These are phyloP conservation scores for Amanita muscaria DNA, from an alignment of 768 basidiomycete species.

Conservation along the genomic window DNA sequence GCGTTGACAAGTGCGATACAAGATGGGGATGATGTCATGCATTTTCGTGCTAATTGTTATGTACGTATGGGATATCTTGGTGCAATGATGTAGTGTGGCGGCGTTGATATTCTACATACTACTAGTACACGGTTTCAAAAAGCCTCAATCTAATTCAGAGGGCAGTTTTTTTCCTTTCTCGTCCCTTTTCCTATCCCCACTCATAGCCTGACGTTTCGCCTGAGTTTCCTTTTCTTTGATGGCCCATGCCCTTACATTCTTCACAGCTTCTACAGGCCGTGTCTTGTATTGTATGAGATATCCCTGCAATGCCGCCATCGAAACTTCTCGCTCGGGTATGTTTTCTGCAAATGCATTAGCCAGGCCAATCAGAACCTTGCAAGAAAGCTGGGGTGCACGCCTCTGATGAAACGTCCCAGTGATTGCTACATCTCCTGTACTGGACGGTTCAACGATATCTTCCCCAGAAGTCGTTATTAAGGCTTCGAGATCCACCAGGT, in stretches of 20 bases:
- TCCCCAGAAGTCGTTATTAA: conserved; percentile 9
- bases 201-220: no score
- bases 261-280: conserved; percentile 47
- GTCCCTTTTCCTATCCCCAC: no score
- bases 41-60: not conserved
- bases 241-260: conserved; percentile 38
- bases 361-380: conserved; percentile 31
- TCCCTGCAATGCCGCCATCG: conserved; percentile 45
- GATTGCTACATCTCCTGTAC: conserved; percentile 5
- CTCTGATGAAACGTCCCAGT: conserved; percentile 20
- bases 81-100: no score
- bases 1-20: conserved; percentile 21
- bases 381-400: conserved; percentile 33
- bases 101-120: no score
- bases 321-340: conserved; percentile 41
- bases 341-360: conserved; percentile 46
- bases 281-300: conserved; percentile 65
- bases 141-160: no score
- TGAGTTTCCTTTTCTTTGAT: conserved; percentile 28
- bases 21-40: conserved; percentile 19
- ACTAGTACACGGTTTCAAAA: no score
- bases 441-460: no score
- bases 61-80: not conserved
- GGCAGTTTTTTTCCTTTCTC: no score
- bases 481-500: conserved; percentile 13